phyloP scores from a whole-genome alignment of 352 stramenopile species.

The Saprolegnia diclina region DNA sequence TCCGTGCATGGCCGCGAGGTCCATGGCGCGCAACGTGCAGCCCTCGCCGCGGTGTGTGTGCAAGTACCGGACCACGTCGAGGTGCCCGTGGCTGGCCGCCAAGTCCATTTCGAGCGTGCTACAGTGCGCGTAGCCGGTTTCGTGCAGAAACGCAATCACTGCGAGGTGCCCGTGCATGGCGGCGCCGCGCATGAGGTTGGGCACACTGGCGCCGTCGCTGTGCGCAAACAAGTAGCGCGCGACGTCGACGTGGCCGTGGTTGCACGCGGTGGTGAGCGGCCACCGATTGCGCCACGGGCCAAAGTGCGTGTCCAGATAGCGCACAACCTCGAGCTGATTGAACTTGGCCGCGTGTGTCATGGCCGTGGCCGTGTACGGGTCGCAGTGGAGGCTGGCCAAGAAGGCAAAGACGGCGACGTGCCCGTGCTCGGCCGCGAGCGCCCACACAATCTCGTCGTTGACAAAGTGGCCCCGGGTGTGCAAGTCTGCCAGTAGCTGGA shows the following conservation, averaged over 20 bases:
- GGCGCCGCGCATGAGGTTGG: neutral
- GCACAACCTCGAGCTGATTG: neutral
- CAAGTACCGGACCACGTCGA: neutral
- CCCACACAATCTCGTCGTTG: neutral
- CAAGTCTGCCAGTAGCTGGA: neutral
- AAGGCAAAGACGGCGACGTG: neutral
- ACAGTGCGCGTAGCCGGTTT: neutral
- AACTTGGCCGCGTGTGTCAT: neutral
- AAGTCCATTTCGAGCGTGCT: neutral
- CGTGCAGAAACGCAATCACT: neutral
- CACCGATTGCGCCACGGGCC: neutral
- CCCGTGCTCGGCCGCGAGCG: neutral
- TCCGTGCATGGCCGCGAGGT: slow-evolving; percentile 17
- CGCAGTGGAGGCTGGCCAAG: neutral
- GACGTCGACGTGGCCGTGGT: neutral
- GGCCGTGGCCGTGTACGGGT: neutral
- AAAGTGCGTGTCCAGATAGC: neutral
- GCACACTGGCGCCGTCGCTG: neutral
- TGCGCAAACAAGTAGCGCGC: neutral
- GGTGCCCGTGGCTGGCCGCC: neutral
- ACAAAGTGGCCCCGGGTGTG: neutral
- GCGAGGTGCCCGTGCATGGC: slow-evolving; percentile 5
- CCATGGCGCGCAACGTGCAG: slow-evolving; percentile 16
- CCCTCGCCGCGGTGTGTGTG: neutral
- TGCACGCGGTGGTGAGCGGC: neutral